Evolutionary conservation across 371 early-diverging fungal species (phyloP).

Genomic region (Coelomomyces lativittatus): DNA sequence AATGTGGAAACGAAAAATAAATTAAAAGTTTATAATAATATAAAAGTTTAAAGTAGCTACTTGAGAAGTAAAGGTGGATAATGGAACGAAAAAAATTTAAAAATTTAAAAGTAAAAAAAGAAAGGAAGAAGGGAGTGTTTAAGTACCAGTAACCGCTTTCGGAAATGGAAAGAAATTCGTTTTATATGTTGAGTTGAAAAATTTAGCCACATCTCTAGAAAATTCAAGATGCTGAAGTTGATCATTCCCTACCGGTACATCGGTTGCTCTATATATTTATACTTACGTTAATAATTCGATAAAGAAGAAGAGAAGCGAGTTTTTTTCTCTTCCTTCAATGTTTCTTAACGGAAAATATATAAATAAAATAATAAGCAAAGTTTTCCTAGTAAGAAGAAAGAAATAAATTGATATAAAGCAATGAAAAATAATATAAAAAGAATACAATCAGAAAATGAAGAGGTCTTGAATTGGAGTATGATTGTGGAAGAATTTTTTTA

Average conservation of each 20-base stretch:
- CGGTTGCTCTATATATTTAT: slow-evolving; percentile 36
- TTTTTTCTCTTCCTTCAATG: not conserved
- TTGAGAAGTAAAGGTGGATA: not conserved
- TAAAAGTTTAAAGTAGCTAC: too few relatives aligned
- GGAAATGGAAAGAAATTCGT: slow-evolving; percentile 48
- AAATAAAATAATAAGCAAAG: too few relatives aligned
- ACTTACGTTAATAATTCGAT: not conserved
- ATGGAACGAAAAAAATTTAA: not conserved
- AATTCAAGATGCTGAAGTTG: slow-evolving; percentile 81
- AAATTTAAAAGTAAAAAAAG: not conserved
- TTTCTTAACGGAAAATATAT: not conserved
- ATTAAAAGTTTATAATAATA: too few relatives aligned
- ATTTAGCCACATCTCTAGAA: slow-evolving; percentile 49
- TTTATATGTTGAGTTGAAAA: slow-evolving; percentile 53
- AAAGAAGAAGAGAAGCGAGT: not conserved
- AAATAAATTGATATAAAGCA: too few relatives aligned
- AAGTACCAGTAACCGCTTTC: slow-evolving; percentile 40
- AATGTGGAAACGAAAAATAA: too few relatives aligned
- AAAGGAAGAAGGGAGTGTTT: not conserved
- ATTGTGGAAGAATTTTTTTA: slow-evolving; percentile 6
- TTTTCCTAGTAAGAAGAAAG: too few relatives aligned
- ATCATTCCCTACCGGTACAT: slow-evolving; percentile 86
- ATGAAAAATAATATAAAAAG: not conserved
- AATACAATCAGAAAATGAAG: not conserved
- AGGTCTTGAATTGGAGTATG: not conserved